Evolutionary conservation across 1,284 basidiomycete genomes (phyloP).

Genomic region (Cryptococcus jaspeensis): DNA sequence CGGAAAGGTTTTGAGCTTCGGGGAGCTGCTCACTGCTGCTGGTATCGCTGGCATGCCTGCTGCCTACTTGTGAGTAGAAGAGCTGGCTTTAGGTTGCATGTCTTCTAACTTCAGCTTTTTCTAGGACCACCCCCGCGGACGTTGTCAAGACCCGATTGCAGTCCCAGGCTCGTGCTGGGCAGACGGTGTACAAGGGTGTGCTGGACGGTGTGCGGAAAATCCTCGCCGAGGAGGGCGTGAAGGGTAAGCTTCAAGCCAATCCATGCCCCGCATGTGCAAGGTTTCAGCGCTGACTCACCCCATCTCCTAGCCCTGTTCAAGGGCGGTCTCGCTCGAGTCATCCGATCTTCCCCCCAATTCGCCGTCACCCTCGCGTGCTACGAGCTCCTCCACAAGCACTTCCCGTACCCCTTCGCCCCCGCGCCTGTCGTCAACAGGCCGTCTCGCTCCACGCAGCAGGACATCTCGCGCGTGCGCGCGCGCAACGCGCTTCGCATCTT

Average conservation of each 20-base stretch:
- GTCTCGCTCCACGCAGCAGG: slow-evolving; percentile 63
- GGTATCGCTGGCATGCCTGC: slow-evolving; percentile 79
- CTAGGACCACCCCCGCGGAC: slow-evolving; percentile 56
- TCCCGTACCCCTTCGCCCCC: slow-evolving; percentile 72
- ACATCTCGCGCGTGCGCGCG: slow-evolving; percentile 81
- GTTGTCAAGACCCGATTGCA: slow-evolving; percentile 99
- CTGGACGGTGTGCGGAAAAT: slow-evolving; percentile 88
- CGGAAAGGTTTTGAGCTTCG: slow-evolving; percentile 86
- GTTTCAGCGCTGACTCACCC: too few species aligned
- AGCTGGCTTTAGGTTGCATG: neutral
- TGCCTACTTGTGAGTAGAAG: slow-evolving; percentile 25
- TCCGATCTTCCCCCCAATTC: slow-evolving; percentile 60
- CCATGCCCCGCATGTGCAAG: neutral
- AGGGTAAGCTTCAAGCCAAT: slow-evolving; percentile 16
- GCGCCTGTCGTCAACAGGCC: slow-evolving; percentile 64
- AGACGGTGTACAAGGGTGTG: slow-evolving; percentile 90
- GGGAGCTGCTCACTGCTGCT: slow-evolving; percentile 72
- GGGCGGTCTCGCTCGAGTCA: slow-evolving; percentile 74
- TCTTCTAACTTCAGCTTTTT: neutral
- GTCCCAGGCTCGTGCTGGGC: slow-evolving; percentile 88
- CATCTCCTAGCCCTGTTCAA: slow-evolving; percentile 77
- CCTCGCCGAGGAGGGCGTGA: slow-evolving; percentile 57
- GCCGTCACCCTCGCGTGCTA: slow-evolving; percentile 90
- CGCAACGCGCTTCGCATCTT: slow-evolving; percentile 77
- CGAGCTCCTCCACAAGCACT: slow-evolving; percentile 70